Conservation (phyloP, 164 flowering plant genomes). For the Annona cherimola region DNA sequence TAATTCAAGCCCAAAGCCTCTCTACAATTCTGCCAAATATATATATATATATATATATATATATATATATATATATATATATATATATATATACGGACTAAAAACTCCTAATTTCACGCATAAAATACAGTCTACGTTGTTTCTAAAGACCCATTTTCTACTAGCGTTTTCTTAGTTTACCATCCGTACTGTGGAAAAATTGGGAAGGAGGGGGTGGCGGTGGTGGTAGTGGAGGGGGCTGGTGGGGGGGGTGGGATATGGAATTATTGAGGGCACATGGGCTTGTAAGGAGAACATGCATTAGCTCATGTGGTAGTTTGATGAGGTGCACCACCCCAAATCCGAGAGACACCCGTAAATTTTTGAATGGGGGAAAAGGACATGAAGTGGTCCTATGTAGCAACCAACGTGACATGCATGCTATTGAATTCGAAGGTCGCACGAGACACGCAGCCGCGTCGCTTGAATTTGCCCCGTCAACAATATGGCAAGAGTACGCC, state of each 20-base stretch:
- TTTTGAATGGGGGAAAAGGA: slow-evolving; percentile 21
- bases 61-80: too few relatives aligned
- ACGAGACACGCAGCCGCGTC: slow-evolving; percentile 14
- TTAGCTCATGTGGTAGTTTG: slow-evolving; percentile 48
- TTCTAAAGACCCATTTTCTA: too few relatives aligned
- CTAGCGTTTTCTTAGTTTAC: too few relatives aligned
- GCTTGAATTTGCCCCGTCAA: slow-evolving; percentile 15
- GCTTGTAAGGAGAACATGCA: slow-evolving; percentile 45
- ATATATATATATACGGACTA: too few relatives aligned
- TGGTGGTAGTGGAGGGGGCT: too few relatives aligned
- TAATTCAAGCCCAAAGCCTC: too few relatives aligned
- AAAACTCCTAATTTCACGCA: too few relatives aligned
- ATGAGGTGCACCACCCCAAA: slow-evolving; percentile 33
- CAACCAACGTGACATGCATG: slow-evolving; percentile 41
- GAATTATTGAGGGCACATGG: slow-evolving; percentile 17
- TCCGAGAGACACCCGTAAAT: slow-evolving; percentile 7
- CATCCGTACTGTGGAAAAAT: too few relatives aligned
- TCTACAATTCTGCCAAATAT: too few relatives aligned
- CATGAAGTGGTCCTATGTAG: slow-evolving; percentile 24
- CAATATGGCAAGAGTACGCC: slow-evolving; percentile 10
- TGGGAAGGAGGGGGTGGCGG: too few relatives aligned
- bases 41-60: too few relatives aligned
- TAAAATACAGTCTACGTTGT: too few relatives aligned
- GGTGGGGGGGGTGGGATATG: background rate
- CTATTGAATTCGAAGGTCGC: slow-evolving; percentile 20